A percentile compares a stretch with the other conserved stretches of the same genome.
Evolutionary conservation across 2,329 filamentous ascomycete genomes (phyloP).

Genomic region (Phialemoniopsis sp.): DNA sequence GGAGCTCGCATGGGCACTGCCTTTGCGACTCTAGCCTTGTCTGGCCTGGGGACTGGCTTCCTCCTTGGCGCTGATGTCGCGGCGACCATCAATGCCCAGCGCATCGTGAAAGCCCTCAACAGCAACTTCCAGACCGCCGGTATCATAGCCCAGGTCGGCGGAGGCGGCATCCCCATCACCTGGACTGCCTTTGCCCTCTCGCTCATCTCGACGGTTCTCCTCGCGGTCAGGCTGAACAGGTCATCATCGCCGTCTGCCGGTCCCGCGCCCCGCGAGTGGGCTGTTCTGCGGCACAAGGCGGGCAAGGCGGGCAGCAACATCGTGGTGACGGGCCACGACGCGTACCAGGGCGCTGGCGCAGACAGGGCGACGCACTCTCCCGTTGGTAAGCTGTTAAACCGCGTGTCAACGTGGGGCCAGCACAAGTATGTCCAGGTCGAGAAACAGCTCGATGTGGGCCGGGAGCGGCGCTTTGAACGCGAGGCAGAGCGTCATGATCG

Average conservation of each 20-base stretch:
- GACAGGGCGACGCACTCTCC: too few species aligned
- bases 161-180: conserved; percentile 16
- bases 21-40: conserved; percentile 7
- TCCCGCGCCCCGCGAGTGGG: neutral
- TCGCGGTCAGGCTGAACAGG: conserved; percentile 3
- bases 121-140: conserved; percentile 15
- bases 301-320: conserved; percentile 1
- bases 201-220: conserved; percentile 11
- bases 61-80: conserved; percentile 19
- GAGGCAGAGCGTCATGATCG: too few species aligned
- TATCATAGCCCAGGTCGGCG: conserved; percentile 14
- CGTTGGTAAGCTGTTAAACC: conserved; percentile 10
- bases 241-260: neutral
- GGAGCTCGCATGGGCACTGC: conserved; percentile 7
- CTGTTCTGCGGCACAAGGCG: conserved; percentile 4
- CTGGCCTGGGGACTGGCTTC: conserved; percentile 15
- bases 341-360: conserved; percentile 4
- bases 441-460: conserved; percentile 10
- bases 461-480: neutral
- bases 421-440: conserved; percentile 26
- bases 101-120: conserved; percentile 19
- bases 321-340: neutral
- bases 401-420: conserved; percentile 15
- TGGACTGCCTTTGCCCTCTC: conserved; percentile 18
- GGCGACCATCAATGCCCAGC: conserved; percentile 16